Evolutionary conservation across 306 rosid genomes (phyloP).

Genomic region (Datisca glomerata): DNA sequence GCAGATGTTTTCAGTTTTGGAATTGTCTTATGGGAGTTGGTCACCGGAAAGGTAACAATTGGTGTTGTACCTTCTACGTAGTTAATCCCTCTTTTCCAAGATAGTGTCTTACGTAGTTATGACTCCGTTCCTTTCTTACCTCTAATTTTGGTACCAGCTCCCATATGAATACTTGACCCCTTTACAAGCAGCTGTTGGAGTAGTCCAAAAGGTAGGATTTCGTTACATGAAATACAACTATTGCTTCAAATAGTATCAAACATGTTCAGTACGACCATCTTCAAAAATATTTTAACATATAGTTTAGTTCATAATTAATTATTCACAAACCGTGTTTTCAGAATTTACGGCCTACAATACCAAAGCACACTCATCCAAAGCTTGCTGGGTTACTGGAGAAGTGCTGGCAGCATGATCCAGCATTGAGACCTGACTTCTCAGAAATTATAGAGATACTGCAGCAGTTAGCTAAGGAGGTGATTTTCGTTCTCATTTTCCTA

Average conservation of each 20-base stretch:
- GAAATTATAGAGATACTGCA: slow-evolving; percentile 66
- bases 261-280: too few species aligned
- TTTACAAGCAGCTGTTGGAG: slow-evolving; percentile 97
- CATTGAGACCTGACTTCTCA: slow-evolving; percentile 66
- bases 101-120: too few species aligned
- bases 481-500: not conserved
- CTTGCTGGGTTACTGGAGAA: slow-evolving; percentile 66
- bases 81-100: too few species aligned
- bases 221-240: slow-evolving; percentile 7
- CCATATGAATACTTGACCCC: slow-evolving; percentile 91
- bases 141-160: slow-evolving; percentile 45
- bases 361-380: slow-evolving; percentile 75
- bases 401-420: slow-evolving; percentile 89
- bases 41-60: slow-evolving; percentile 79
- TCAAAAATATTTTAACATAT: not conserved
- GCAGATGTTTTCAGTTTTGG: slow-evolving; percentile 98
- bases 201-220: slow-evolving; percentile 67
- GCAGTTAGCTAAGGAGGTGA: slow-evolving; percentile 62
- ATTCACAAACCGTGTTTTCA: slow-evolving; percentile 18
- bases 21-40: slow-evolving; percentile 84
- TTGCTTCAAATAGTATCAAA: too few species aligned
- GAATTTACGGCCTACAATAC: slow-evolving; percentile 81
- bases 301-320: not conserved
- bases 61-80: too few species aligned
- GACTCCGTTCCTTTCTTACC: too few species aligned